Conservation (phyloP, 1,284 basidiomycete species). For the Ustilago trichophora region DNA sequence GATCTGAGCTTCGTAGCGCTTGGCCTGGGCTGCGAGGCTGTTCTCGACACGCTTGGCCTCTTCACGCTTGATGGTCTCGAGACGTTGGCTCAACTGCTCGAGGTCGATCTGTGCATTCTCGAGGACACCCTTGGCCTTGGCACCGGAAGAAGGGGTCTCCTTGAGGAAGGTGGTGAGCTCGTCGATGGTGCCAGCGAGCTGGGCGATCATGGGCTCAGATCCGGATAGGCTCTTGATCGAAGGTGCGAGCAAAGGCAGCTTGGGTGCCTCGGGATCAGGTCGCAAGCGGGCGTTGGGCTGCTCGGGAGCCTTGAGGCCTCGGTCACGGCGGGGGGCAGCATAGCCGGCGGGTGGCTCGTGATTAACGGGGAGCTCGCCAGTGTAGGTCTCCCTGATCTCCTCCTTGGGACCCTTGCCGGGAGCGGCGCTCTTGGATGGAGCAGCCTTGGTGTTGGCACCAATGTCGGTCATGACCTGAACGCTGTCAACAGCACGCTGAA, state of each 20-base stretch:
- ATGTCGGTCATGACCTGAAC: conserved; percentile 55
- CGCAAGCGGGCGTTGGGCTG: conserved; percentile 50
- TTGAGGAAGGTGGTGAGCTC: conserved; percentile 83
- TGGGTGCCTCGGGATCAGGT: conserved; percentile 55
- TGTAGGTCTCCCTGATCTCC: conserved; percentile 47
- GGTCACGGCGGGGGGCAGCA: conserved; percentile 44
- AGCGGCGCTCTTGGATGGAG: conserved; percentile 64
- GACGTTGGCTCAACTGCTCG: conserved; percentile 77
- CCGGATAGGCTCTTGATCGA: conserved; percentile 79
- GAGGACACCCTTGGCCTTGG: conserved; percentile 73
- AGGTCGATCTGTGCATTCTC: conserved; percentile 78
- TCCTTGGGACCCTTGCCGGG: conserved; percentile 63
- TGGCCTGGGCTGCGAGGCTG: conserved; percentile 71
- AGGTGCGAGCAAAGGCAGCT: conserved; percentile 79
- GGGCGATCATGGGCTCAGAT: conserved; percentile 86
- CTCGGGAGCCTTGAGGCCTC: conserved; percentile 55
- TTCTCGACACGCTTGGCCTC: conserved; percentile 81
- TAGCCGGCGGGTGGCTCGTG: conserved; percentile 58
- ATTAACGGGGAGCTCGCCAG: conserved; percentile 49
- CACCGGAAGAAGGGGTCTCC: conserved; percentile 58
- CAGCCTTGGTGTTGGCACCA: conserved; percentile 47
- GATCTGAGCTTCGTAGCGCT: conserved; percentile 85
- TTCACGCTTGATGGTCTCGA: conserved; percentile 82
- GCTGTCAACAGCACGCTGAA: conserved; percentile 45
- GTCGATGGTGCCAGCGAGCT: conserved; percentile 93